Conservation (phyloP, 2,329 filamentous ascomycete species). For the Sporothrix pallida region DNA sequence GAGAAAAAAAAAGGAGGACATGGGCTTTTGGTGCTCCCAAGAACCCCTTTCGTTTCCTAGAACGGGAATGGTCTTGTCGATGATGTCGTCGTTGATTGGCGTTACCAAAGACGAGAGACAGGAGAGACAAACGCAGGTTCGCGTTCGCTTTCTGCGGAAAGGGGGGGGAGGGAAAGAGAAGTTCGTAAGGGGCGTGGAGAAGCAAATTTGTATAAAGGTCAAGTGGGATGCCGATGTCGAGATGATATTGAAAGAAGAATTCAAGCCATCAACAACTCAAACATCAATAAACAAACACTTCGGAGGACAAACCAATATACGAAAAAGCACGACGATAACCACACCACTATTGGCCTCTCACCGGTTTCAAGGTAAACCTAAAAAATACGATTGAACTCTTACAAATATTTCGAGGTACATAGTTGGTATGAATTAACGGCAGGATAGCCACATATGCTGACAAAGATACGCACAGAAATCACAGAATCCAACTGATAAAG, state of each 20-base stretch:
- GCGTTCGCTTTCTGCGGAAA: slow-evolving; percentile 7
- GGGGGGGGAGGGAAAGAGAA: neutral
- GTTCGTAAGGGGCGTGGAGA: neutral
- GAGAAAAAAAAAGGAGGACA: slow-evolving; percentile 1
- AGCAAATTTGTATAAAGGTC: neutral
- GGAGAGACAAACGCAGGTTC: slow-evolving; percentile 25
- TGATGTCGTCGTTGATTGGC: slow-evolving; percentile 30
- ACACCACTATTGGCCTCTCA: too few relatives aligned
- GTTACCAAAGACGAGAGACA: slow-evolving; percentile 33
- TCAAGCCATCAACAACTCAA: neutral
- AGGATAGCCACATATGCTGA: neutral
- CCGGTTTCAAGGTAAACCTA: neutral
- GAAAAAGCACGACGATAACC: neutral
- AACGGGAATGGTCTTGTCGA: slow-evolving; percentile 26
- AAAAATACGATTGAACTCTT: neutral
- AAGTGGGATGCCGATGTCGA: neutral
- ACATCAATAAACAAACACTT: neutral
- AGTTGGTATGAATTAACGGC: too few relatives aligned
- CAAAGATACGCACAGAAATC: neutral
- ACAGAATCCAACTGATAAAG: neutral
- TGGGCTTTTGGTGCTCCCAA: slow-evolving; percentile 24
- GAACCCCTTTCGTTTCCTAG: slow-evolving; percentile 11
- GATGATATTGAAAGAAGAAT: neutral
- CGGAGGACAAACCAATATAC: neutral
- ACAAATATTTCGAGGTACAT: too few relatives aligned